phyloP scores from a whole-genome alignment of 495 filamentous ascomycete species.

The Durotheca rogersii region DNA sequence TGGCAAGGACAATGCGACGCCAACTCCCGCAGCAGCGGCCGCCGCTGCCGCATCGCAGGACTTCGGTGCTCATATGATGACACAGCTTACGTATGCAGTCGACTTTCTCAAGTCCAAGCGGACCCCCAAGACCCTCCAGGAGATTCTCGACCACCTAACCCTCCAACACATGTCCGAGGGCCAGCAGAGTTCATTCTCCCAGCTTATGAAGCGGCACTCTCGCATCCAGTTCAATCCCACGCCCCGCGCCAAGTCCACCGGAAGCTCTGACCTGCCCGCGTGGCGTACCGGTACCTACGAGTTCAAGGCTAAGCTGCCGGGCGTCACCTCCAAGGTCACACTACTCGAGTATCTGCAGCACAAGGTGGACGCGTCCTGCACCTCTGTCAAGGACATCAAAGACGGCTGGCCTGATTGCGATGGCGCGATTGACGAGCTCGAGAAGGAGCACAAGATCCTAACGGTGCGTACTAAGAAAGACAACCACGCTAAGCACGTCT shows the following conservation, averaged over 20 bases:
- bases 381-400: slow-evolving; percentile 82
- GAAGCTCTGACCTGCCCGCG: slow-evolving; percentile 40
- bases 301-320: slow-evolving; percentile 74
- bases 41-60: slow-evolving; percentile 64
- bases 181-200: slow-evolving; percentile 47
- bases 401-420: slow-evolving; percentile 91
- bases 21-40: slow-evolving; percentile 47
- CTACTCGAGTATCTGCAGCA: slow-evolving; percentile 77
- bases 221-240: slow-evolving; percentile 70
- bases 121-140: slow-evolving; percentile 64
- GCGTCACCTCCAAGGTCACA: slow-evolving; percentile 70
- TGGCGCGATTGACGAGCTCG: slow-evolving; percentile 72
- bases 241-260: slow-evolving; percentile 50
- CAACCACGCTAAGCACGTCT: slow-evolving; percentile 78
- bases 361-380: slow-evolving; percentile 76
- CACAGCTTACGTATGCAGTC: slow-evolving; percentile 79
- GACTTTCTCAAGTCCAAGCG: slow-evolving; percentile 79
- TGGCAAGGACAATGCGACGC: slow-evolving; percentile 34
- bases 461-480: slow-evolving; percentile 93
- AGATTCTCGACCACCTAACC: slow-evolving; percentile 76
- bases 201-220: slow-evolving; percentile 58
- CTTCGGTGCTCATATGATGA: slow-evolving; percentile 75
- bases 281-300: slow-evolving; percentile 66
- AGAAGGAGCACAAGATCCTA: slow-evolving; percentile 74
- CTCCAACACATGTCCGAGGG: slow-evolving; percentile 53